phyloP scores from a whole-genome alignment of 331 rosid genomes.

The Arachis monticola region DNA sequence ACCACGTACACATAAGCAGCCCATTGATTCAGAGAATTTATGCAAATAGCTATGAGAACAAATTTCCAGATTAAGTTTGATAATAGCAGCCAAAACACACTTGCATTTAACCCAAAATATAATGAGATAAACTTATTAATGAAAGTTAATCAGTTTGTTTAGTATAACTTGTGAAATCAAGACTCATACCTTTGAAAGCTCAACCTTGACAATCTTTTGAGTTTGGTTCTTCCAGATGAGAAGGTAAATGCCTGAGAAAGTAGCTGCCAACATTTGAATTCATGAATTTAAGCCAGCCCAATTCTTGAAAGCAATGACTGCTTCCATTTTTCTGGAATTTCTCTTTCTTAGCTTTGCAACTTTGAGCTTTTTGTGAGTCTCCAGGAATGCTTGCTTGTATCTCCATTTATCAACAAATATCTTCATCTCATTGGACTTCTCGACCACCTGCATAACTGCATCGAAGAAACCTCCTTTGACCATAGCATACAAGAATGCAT shows the following conservation, averaged over 20 bases:
- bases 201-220: conserved; percentile 22
- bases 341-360: conserved; percentile 75
- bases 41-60: conserved; percentile 11
- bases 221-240: conserved; percentile 25
- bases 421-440: conserved; percentile 84
- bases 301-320: conserved; percentile 89
- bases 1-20: conserved; percentile 8
- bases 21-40: conserved; percentile 20
- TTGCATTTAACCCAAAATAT: conserved; percentile 21
- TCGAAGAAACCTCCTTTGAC: conserved; percentile 98
- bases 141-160: conserved; percentile 29
- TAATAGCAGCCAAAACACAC: conserved; percentile 15
- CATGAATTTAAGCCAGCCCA: conserved; percentile 92
- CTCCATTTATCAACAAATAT: conserved; percentile 96
- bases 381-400: conserved; percentile 97
- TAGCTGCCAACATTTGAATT: conserved; percentile 35
- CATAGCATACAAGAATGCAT: conserved; percentile 87
- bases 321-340: conserved; percentile 80
- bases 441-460: conserved; percentile 95
- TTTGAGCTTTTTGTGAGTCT: conserved; percentile 88
- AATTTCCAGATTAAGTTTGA: neutral
- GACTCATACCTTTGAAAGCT: conserved; percentile 22
- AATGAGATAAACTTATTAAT: conserved; percentile 6
- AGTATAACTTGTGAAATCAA: conserved; percentile 30
- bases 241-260: conserved; percentile 30